Evolutionary conservation across 495 filamentous ascomycete species (phyloP).

Genomic region (Neurospora hispaniola): DNA sequence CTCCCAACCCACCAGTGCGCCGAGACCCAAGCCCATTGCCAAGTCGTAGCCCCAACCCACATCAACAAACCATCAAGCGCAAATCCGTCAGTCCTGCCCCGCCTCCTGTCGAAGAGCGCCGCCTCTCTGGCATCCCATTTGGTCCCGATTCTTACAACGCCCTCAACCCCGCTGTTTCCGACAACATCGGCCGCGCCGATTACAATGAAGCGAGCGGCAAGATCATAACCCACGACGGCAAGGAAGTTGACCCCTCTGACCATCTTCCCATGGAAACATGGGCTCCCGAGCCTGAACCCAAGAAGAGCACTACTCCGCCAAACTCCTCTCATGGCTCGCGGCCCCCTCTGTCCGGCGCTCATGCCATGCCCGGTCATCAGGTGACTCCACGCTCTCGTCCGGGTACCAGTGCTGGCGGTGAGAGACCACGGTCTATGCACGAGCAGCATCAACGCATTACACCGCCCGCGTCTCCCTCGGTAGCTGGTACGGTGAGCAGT

Average conservation of each 20-base stretch:
- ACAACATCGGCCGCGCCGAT: conserved; percentile 20
- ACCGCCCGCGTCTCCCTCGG: conserved; percentile 9
- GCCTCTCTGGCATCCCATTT: conserved; percentile 62
- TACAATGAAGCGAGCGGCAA: conserved; percentile 41
- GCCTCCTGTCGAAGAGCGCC: conserved; percentile 39
- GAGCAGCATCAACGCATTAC: background rate
- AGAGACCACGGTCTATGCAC: conserved; percentile 15
- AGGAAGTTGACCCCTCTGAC: conserved; percentile 85
- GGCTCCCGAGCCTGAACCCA: conserved; percentile 87
- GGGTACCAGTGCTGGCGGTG: background rate
- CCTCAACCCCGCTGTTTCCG: conserved; percentile 49
- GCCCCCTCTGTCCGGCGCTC: conserved; percentile 34
- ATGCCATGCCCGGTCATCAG: conserved; percentile 26
- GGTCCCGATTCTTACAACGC: conserved; percentile 80
- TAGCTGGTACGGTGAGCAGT: conserved; percentile 14
- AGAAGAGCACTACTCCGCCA: conserved; percentile 37
- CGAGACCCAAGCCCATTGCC: conserved; percentile 18
- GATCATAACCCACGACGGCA: conserved; percentile 75
- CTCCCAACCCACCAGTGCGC: conserved; percentile 39
- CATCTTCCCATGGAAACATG: conserved; percentile 84
- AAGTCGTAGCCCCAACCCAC: conserved; percentile 20
- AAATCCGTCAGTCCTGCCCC: conserved; percentile 75
- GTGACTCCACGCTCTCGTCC: background rate
- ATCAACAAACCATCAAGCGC: conserved; percentile 45
- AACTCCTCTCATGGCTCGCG: conserved; percentile 36